Evolutionary conservation across 2,329 filamentous ascomycete genomes (phyloP).

Genomic region (Emergomyces orientalis): DNA sequence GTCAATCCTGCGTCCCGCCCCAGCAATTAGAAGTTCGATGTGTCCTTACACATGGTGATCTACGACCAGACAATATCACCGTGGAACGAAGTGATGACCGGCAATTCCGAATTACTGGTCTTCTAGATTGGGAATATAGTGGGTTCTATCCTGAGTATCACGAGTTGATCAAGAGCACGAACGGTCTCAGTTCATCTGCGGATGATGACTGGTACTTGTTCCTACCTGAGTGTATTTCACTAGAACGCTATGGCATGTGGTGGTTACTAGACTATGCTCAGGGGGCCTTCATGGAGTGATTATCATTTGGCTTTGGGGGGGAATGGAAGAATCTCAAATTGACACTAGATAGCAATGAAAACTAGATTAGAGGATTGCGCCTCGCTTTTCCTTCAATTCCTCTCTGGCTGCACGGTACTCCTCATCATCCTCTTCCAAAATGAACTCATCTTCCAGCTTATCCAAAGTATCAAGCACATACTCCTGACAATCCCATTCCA

Average conservation of each 20-base stretch:
- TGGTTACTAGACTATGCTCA: conserved; percentile 22
- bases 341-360: not conserved
- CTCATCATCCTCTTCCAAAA: conserved; percentile 15
- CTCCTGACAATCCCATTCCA: conserved; percentile 21
- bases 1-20: conserved; percentile 8
- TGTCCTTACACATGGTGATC: conserved; percentile 23
- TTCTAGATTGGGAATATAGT: conserved; percentile 24
- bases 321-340: not conserved
- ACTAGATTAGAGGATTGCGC: conserved; percentile 6
- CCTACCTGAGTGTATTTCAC: conserved; percentile 20
- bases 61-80: conserved; percentile 22
- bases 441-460: conserved; percentile 14
- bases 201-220: conserved; percentile 21
- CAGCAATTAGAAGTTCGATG: conserved; percentile 9
- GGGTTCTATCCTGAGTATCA: conserved; percentile 24
- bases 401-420: conserved; percentile 16
- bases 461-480: conserved; percentile 20
- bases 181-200: conserved; percentile 17
- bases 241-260: conserved; percentile 17
- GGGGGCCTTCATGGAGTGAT: not conserved
- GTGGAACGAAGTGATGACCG: conserved; percentile 17
- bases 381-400: conserved; percentile 13
- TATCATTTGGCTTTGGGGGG: not conserved
- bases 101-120: conserved; percentile 16
- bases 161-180: conserved; percentile 20